These are phyloP conservation scores for Tephrocybe sp. DNA, from an alignment of 768 basidiomycete species.

Conservation along the genomic window DNA sequence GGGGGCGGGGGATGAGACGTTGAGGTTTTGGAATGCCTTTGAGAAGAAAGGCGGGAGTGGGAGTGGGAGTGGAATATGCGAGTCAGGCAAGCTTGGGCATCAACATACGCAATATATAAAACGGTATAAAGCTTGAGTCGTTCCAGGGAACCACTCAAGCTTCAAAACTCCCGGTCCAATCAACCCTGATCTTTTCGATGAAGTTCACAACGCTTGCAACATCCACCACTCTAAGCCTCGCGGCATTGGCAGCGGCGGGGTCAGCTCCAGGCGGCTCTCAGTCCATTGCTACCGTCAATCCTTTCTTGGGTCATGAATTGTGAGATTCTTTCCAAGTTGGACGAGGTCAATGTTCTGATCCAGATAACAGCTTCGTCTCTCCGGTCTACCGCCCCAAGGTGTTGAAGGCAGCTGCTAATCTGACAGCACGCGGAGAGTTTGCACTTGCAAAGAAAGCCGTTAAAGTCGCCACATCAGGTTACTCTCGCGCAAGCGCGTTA, in stretches of 20 bases:
- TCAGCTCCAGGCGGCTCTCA: background rate
- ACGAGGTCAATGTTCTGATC: background rate
- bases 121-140: too few relatives aligned
- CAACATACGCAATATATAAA: too few relatives aligned
- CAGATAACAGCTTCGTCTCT: background rate
- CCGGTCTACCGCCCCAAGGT: constrained; percentile 2
- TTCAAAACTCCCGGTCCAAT: background rate
- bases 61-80: too few relatives aligned
- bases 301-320: constrained; percentile 4
- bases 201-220: background rate
- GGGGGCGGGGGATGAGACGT: constrained; percentile 95
- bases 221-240: background rate
- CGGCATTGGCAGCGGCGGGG: background rate
- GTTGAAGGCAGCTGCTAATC: background rate
- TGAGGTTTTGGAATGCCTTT: constrained; percentile 98
- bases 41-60: too few relatives aligned
- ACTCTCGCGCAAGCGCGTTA: too few relatives aligned
- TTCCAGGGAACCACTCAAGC: background rate
- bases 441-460: constrained; percentile 3
- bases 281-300: constrained; percentile 1
- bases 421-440: constrained; percentile 1
- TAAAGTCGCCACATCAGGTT: background rate
- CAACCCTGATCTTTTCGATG: background rate
- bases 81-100: too few relatives aligned
- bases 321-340: background rate